Percentiles rank a stretch among this genome's conserved stretches.
These are phyloP conservation scores for Monascus ruber DNA, from an alignment of 2,329 filamentous ascomycete genomes.

Conservation along the genomic window DNA sequence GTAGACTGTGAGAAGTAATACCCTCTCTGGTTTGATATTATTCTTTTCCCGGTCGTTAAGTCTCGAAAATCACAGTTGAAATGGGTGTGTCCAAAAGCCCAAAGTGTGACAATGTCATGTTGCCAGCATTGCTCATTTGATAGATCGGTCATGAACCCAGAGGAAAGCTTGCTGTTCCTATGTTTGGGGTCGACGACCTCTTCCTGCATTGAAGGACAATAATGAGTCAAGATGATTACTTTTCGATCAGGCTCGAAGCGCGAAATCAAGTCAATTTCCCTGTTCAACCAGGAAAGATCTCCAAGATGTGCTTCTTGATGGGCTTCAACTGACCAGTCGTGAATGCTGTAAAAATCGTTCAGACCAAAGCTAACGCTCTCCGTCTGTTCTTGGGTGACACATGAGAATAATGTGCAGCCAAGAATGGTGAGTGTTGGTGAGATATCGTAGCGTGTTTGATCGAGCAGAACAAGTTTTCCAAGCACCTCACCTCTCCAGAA, in stretches of 20 bases:
- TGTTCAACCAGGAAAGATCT: constrained; percentile 30
- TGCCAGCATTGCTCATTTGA: constrained; percentile 24
- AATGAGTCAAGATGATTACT: constrained; percentile 20
- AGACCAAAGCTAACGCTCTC: constrained; percentile 27
- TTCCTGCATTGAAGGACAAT: constrained; percentile 12
- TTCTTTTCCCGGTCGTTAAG: constrained; percentile 8
- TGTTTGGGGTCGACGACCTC: constrained; percentile 13
- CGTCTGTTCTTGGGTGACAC: constrained; percentile 23
- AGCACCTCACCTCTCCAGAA: background rate
- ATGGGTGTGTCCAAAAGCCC: constrained; percentile 38
- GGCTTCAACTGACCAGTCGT: constrained; percentile 10
- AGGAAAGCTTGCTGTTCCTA: constrained; percentile 11
- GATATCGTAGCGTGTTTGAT: constrained; percentile 19
- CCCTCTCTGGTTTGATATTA: constrained; percentile 29
- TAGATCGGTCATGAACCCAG: constrained; percentile 30
- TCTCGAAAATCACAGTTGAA: constrained; percentile 28
- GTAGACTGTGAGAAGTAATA: constrained; percentile 20
- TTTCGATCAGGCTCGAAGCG: constrained; percentile 12
- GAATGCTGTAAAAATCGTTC: constrained; percentile 37
- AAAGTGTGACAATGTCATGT: constrained; percentile 21
- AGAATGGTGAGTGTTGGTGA: constrained; percentile 20
- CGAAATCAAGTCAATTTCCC: background rate
- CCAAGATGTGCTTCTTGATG: constrained; percentile 10
- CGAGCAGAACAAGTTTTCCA: constrained; percentile 19
- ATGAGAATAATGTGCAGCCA: constrained; percentile 38